Conservation (phyloP, 805 yeast species). For the Yarrowia sp. region DNA sequence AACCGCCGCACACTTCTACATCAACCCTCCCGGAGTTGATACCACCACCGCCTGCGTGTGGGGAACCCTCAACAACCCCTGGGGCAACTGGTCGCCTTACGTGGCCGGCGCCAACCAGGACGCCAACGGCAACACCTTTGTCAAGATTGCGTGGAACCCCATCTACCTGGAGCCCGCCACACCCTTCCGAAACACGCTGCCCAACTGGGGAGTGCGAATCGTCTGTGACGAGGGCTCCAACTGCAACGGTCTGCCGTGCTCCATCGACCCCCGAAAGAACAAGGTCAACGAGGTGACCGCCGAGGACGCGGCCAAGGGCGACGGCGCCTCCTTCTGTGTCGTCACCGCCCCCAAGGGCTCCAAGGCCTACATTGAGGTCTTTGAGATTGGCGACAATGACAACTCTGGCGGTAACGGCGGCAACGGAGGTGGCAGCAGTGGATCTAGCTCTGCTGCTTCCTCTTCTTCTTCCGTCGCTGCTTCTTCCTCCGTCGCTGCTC, state of each 20-base stretch:
- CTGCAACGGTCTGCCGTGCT: conserved; percentile 82
- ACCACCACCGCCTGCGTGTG: conserved; percentile 80
- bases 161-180: conserved; percentile 65
- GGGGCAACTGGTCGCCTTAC: conserved; percentile 93
- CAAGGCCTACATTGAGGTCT: conserved; percentile 76
- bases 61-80: conserved; percentile 73
- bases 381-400: conserved; percentile 49
- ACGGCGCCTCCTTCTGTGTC: conserved; percentile 76
- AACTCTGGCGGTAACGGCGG: not conserved
- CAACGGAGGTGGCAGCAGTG: not conserved
- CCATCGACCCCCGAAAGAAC: conserved; percentile 72
- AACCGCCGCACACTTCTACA: conserved; percentile 85
- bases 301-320: conserved; percentile 56
- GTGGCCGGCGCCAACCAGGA: conserved; percentile 93
- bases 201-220: conserved; percentile 73
- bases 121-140: conserved; percentile 68
- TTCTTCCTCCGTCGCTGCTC: not conserved
- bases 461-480: conserved; percentile 9
- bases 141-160: conserved; percentile 93
- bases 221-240: conserved; percentile 72
- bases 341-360: conserved; percentile 73
- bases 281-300: conserved; percentile 65
- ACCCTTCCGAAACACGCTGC: conserved; percentile 63
- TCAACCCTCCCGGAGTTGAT: conserved; percentile 83
- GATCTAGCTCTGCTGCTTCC: conserved; percentile 9